Percentiles rank a stretch among this genome's conserved stretches.
These are phyloP conservation scores for Allantophomopsis lycopodina DNA, from an alignment of 2,329 filamentous ascomycete species.

Conservation along the genomic window DNA sequence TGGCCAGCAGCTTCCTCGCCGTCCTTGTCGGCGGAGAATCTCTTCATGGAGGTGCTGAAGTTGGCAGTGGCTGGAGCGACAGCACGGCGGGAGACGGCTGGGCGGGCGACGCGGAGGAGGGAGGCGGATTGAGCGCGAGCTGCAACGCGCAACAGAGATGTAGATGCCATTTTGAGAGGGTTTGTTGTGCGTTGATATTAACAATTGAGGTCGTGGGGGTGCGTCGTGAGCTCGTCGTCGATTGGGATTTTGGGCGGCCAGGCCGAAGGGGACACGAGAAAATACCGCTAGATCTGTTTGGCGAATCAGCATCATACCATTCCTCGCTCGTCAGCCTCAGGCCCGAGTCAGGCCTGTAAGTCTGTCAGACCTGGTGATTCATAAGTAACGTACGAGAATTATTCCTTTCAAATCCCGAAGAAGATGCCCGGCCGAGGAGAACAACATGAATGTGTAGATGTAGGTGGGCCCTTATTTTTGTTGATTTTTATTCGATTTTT, in stretches of 20 bases:
- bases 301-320: not conserved
- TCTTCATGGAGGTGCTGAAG: constrained; percentile 44
- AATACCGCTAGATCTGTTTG: not conserved
- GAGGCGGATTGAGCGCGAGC: constrained; percentile 53
- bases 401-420: too few relatives aligned
- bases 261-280: not conserved
- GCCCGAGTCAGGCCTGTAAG: too few relatives aligned
- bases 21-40: constrained; percentile 34
- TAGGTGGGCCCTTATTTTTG: too few relatives aligned
- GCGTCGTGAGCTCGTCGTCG: not conserved
- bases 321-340: too few relatives aligned
- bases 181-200: not conserved
- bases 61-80: constrained; percentile 32
- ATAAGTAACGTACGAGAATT: too few relatives aligned
- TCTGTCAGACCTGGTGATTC: too few relatives aligned
- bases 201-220: not conserved
- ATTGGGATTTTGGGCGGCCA: constrained; percentile 1
- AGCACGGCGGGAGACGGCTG: constrained; percentile 39
- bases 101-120: constrained; percentile 41
- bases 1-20: constrained; percentile 45
- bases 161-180: constrained; percentile 44
- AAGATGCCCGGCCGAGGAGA: too few relatives aligned
- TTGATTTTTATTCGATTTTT: too few relatives aligned
- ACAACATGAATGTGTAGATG: too few relatives aligned
- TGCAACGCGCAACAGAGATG: constrained; percentile 56